phyloP scores from a whole-genome alignment of 169 alveolate genomes.

The Perkinsus olseni region DNA sequence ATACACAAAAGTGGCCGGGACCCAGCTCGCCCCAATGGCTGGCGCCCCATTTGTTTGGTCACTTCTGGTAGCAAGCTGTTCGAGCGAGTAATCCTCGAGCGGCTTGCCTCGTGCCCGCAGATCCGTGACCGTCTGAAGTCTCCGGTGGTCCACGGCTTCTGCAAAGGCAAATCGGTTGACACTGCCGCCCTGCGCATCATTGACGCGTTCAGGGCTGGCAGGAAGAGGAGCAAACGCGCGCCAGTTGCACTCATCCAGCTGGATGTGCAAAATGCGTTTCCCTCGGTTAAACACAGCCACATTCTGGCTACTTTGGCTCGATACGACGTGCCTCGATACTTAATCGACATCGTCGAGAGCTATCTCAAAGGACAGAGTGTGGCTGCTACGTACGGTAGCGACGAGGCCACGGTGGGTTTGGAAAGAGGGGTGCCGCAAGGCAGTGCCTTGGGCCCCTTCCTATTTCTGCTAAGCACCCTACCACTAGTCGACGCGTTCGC shows the following conservation, averaged over 20 bases:
- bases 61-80: neutral
- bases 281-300: too few relatives aligned
- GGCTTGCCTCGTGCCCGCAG: constrained; percentile 4
- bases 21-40: neutral
- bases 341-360: too few relatives aligned
- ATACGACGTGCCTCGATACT: too few relatives aligned
- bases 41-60: neutral
- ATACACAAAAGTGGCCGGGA: neutral
- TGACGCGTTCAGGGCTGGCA: neutral
- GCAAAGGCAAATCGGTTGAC: neutral
- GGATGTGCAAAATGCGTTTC: neutral
- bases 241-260: neutral
- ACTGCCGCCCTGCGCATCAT: neutral
- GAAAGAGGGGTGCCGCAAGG: too few relatives aligned
- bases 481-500: too few relatives aligned
- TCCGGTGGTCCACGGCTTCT: neutral
- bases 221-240: neutral
- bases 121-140: neutral
- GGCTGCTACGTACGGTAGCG: too few relatives aligned
- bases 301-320: too few relatives aligned
- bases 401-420: too few relatives aligned
- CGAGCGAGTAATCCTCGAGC: neutral
- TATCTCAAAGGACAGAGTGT: too few relatives aligned
- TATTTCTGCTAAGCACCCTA: too few relatives aligned
- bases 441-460: too few relatives aligned